These are phyloP conservation scores for Podila epicladia DNA, from an alignment of 192 early-diverging fungal genomes.

Conservation along the genomic window DNA sequence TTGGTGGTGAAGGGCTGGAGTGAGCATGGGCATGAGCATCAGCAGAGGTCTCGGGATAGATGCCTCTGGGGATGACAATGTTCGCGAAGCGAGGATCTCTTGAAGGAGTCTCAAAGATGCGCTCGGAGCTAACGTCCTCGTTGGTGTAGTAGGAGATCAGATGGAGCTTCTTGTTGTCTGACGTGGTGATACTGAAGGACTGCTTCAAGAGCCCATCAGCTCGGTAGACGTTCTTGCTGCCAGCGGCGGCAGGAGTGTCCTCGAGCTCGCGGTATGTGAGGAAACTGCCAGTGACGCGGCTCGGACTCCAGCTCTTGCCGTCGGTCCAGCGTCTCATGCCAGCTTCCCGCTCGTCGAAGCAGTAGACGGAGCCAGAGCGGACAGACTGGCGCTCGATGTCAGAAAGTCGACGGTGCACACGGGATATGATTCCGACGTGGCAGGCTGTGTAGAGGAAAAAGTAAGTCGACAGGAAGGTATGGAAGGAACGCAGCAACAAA, in stretches of 20 bases:
- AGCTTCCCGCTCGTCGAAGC: constrained; percentile 91
- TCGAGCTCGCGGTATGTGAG: constrained; percentile 90
- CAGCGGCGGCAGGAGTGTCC: constrained; percentile 15
- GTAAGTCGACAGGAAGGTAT: neutral
- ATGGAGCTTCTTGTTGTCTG: constrained; percentile 82
- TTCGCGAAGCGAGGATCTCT: constrained; percentile 70
- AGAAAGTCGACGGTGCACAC: constrained; percentile 83
- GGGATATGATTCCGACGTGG: constrained; percentile 73
- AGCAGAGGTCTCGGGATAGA: constrained; percentile 82
- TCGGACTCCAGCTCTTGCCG: constrained; percentile 89
- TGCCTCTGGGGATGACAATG: constrained; percentile 78
- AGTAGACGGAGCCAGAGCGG: constrained; percentile 87
- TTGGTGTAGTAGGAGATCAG: constrained; percentile 92
- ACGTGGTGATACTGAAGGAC: constrained; percentile 86
- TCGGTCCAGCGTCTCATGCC: constrained; percentile 96
- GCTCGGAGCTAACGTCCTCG: constrained; percentile 74
- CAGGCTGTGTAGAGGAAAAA: constrained; percentile 64
- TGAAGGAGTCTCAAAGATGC: constrained; percentile 71
- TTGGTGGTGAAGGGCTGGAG: constrained; percentile 38
- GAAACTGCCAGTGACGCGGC: constrained; percentile 88
- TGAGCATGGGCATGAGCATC: constrained; percentile 1
- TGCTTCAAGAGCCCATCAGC: constrained; percentile 89
- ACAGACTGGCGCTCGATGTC: constrained; percentile 85
- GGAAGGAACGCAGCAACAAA: neutral
- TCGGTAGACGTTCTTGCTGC: constrained; percentile 66